Conservation (phyloP, 495 filamentous ascomycete genomes). For the Aspergillus egyptiacus region DNA sequence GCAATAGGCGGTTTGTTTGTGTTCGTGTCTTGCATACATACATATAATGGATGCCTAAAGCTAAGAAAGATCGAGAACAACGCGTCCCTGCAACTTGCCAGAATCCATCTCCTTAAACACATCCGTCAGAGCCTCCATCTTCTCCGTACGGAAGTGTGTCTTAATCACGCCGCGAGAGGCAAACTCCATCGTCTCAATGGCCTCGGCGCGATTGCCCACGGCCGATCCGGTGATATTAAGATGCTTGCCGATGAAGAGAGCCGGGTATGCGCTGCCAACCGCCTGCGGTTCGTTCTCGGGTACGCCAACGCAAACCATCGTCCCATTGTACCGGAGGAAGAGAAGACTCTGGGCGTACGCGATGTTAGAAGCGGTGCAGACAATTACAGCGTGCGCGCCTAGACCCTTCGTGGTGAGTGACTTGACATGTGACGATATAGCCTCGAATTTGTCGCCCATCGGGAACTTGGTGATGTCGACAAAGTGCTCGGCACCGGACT, state of each 20-base stretch:
- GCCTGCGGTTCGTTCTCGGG: conserved; percentile 55
- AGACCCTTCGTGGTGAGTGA: conserved; percentile 54
- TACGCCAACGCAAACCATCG: conserved; percentile 61
- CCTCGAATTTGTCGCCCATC: conserved; percentile 39
- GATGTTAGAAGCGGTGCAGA: conserved; percentile 58
- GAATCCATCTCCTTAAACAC: conserved; percentile 57
- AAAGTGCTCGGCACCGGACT: conserved; percentile 62
- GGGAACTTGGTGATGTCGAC: conserved; percentile 57
- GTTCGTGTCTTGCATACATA: not conserved
- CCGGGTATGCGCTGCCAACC: conserved; percentile 52
- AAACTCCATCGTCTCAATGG: conserved; percentile 61
- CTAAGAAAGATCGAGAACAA: conserved; percentile 54
- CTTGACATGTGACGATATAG: conserved; percentile 51
- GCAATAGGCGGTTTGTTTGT: conserved; percentile 1
- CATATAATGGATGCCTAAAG: not conserved
- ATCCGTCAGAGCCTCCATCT: conserved; percentile 56
- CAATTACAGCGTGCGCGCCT: conserved; percentile 58
- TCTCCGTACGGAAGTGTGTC: conserved; percentile 50
- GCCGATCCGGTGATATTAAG: conserved; percentile 54
- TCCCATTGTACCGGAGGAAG: conserved; percentile 59
- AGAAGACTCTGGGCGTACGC: conserved; percentile 57
- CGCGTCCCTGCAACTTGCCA: conserved; percentile 51
- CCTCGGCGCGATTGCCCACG: conserved; percentile 60
- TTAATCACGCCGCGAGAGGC: conserved; percentile 57
- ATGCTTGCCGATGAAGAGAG: conserved; percentile 45